Conservation (phyloP, 2,329 filamentous ascomycete genomes). For the Proliferodiscus dingleyae region DNA sequence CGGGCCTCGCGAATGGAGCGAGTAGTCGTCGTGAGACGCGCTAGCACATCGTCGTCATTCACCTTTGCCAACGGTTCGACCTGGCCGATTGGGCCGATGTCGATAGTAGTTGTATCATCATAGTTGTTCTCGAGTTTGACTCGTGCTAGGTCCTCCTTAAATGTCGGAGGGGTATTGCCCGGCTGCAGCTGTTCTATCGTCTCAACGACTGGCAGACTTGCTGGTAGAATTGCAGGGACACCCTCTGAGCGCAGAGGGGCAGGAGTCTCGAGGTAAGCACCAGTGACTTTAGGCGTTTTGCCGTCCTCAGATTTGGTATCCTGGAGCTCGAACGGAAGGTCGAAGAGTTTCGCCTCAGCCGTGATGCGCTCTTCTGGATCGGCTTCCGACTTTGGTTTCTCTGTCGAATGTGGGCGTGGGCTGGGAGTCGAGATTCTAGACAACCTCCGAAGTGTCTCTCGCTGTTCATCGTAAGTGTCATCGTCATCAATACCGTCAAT, state of each 20-base stretch:
- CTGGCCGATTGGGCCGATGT: conserved; percentile 16
- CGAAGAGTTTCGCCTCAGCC: conserved; percentile 24
- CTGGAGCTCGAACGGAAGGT: conserved; percentile 18
- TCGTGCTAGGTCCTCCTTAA: conserved; percentile 24
- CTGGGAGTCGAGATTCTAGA: conserved; percentile 11
- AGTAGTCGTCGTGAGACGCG: conserved; percentile 46
- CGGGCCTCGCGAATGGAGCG: conserved; percentile 50
- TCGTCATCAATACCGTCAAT: neutral
- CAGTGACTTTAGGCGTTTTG: conserved; percentile 27
- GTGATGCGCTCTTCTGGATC: conserved; percentile 26
- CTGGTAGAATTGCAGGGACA: neutral
- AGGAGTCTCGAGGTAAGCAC: conserved; percentile 32
- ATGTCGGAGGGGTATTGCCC: conserved; percentile 17
- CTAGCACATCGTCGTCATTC: conserved; percentile 40
- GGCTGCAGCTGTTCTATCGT: neutral
- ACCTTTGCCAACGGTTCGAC: neutral
- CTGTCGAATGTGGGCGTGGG: conserved; percentile 14
- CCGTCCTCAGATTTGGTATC: too few species aligned
- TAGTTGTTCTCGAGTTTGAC: conserved; percentile 25
- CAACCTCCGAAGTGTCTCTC: neutral
- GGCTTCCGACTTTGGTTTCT: conserved; percentile 20
- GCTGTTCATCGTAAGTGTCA: neutral
- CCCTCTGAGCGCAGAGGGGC: conserved; percentile 19
- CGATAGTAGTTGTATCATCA: conserved; percentile 29
- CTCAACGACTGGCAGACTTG: neutral